These are phyloP conservation scores for Ustilaginoidea virens DNA, from an alignment of 2,329 filamentous ascomycete genomes.

Conservation along the genomic window DNA sequence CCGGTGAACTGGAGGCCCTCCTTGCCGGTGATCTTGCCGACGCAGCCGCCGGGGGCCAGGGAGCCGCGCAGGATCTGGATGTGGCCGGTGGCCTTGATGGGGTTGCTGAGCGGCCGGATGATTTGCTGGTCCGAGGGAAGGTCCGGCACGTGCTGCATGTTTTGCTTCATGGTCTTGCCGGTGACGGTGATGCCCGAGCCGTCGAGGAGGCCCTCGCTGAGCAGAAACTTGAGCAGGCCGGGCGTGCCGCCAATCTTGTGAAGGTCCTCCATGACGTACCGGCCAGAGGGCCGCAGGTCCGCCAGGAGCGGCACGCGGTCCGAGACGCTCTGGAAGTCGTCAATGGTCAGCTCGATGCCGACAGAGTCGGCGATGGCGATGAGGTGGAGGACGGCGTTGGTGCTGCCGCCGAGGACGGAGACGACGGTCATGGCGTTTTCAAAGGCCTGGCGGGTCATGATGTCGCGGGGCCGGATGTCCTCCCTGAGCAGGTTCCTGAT, in stretches of 20 bases:
- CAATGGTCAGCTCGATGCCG: slow-evolving; percentile 67
- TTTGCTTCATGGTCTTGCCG: slow-evolving; percentile 78
- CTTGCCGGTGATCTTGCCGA: slow-evolving; percentile 90
- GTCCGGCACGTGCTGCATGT: slow-evolving; percentile 59
- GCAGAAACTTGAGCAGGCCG: slow-evolving; percentile 72
- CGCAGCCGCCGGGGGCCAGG: slow-evolving; percentile 70
- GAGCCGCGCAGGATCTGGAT: slow-evolving; percentile 79
- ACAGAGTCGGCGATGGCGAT: slow-evolving; percentile 74
- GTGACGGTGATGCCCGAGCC: slow-evolving; percentile 73
- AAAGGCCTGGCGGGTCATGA: slow-evolving; percentile 66
- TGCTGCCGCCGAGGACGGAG: slow-evolving; percentile 71
- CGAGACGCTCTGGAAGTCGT: slow-evolving; percentile 73
- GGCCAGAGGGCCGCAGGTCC: slow-evolving; percentile 72
- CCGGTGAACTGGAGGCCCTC: slow-evolving; percentile 75
- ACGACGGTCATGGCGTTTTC: slow-evolving; percentile 76
- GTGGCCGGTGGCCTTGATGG: slow-evolving; percentile 77
- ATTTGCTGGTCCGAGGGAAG: slow-evolving; percentile 67
- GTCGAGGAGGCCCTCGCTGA: slow-evolving; percentile 69
- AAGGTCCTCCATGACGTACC: slow-evolving; percentile 72
- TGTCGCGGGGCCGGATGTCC: slow-evolving; percentile 63
- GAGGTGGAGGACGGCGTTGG: slow-evolving; percentile 72
- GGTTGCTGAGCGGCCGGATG: slow-evolving; percentile 65
- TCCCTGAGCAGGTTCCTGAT: slow-evolving; percentile 62
- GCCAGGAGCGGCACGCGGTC: slow-evolving; percentile 68
- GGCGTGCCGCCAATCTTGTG: slow-evolving; percentile 82